Evolutionary conservation across 805 yeast species (phyloP).

Genomic region (Saccharomyces paradoxus): DNA sequence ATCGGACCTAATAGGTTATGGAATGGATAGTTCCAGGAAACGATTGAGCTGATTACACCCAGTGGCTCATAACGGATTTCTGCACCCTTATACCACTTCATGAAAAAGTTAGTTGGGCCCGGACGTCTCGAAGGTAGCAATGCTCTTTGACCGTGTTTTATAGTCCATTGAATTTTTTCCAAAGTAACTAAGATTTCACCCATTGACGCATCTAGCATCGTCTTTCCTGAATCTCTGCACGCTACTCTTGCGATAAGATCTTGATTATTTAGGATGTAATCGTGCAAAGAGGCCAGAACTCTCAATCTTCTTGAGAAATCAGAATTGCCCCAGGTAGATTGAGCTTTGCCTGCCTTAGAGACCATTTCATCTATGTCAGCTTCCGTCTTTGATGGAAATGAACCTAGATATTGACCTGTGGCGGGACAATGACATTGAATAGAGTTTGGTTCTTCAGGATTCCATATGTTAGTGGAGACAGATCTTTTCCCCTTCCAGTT

Average conservation of each 20-base stretch:
- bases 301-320: slow-evolving; percentile 58
- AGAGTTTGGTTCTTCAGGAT: slow-evolving; percentile 52
- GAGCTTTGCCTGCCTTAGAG: slow-evolving; percentile 29
- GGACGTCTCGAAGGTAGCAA: slow-evolving; percentile 68
- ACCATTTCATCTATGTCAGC: slow-evolving; percentile 67
- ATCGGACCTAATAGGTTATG: slow-evolving; percentile 92
- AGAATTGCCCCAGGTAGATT: slow-evolving; percentile 32
- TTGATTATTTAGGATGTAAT: slow-evolving; percentile 72
- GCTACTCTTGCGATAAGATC: slow-evolving; percentile 84
- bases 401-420: slow-evolving; percentile 82
- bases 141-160: slow-evolving; percentile 70
- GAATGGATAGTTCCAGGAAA: slow-evolving; percentile 97
- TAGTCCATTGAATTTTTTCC: slow-evolving; percentile 86
- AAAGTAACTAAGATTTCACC: slow-evolving; percentile 93
- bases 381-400: slow-evolving; percentile 52
- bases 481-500: slow-evolving; percentile 82
- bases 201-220: slow-evolving; percentile 91
- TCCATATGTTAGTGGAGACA: slow-evolving; percentile 39
- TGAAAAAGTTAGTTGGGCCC: slow-evolving; percentile 77
- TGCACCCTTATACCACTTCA: slow-evolving; percentile 79
- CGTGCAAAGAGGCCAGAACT: slow-evolving; percentile 61
- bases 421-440: slow-evolving; percentile 94
- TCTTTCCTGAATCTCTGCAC: slow-evolving; percentile 93
- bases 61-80: slow-evolving; percentile 91
- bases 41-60: slow-evolving; percentile 77